Conservation (phyloP, 441 rosid genomes). For the Populus hybrid region DNA sequence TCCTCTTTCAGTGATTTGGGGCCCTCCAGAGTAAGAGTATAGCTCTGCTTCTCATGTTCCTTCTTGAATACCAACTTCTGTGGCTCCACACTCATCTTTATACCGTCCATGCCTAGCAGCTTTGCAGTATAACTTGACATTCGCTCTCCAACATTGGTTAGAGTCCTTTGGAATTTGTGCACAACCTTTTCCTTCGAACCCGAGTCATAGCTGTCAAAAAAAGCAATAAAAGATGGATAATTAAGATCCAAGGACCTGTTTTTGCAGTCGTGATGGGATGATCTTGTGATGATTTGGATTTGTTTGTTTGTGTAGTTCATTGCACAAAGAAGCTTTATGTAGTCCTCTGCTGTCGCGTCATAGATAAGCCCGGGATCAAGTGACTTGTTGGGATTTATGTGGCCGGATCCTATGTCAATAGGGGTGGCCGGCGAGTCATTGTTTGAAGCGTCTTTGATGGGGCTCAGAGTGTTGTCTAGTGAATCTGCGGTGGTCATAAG, state of each 20-base stretch:
- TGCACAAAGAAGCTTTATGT: constrained; percentile 52
- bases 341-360: constrained; percentile 54
- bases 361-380: constrained; percentile 73
- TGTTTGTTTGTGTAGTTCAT: constrained; percentile 50
- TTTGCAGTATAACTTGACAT: constrained; percentile 37
- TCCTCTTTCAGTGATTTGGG: constrained; percentile 37
- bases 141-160: constrained; percentile 60
- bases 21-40: constrained; percentile 45
- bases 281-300: constrained; percentile 59
- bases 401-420: constrained; percentile 62
- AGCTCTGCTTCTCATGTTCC: constrained; percentile 40
- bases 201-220: constrained; percentile 31
- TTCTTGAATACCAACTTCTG: constrained; percentile 41
- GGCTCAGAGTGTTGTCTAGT: constrained; percentile 41
- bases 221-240: constrained; percentile 68
- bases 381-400: constrained; percentile 49
- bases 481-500: constrained; percentile 66
- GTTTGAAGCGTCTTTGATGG: constrained; percentile 50
- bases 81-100: constrained; percentile 54
- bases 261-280: constrained; percentile 37
- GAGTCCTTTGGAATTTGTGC: constrained; percentile 46
- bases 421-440: constrained; percentile 46
- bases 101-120: constrained; percentile 52
- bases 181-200: constrained; percentile 22
- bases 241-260: constrained; percentile 60